Evolutionary conservation across 352 stramenopile genomes (phyloP).

Genomic region (Globisporangium sylvaticum): DNA sequence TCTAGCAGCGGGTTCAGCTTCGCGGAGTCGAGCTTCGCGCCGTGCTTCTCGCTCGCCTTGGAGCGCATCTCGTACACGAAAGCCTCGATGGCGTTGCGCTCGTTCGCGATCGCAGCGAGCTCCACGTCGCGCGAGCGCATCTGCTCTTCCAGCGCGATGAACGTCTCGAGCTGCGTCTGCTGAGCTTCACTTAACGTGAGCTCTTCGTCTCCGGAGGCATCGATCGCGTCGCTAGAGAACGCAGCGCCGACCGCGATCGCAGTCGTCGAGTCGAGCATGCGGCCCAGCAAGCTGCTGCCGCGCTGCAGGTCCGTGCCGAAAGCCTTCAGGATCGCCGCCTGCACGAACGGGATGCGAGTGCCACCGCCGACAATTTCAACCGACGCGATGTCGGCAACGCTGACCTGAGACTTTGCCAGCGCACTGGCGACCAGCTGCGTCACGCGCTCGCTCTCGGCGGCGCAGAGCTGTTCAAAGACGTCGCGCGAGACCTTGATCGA

Average conservation of each 20-base stretch:
- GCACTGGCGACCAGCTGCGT: slow-evolving; percentile 48
- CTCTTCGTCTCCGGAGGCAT: not conserved
- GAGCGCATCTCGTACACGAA: slow-evolving; percentile 90
- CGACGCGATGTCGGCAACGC: slow-evolving; percentile 42
- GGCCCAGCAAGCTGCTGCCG: slow-evolving; percentile 46
- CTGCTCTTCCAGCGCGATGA: slow-evolving; percentile 53
- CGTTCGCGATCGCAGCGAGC: slow-evolving; percentile 65
- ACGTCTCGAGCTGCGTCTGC: slow-evolving; percentile 25
- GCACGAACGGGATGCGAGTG: slow-evolving; percentile 85
- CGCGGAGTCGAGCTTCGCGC: slow-evolving; percentile 60
- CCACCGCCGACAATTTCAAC: slow-evolving; percentile 90
- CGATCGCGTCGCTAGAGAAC: slow-evolving; percentile 30
- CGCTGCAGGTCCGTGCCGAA: slow-evolving; percentile 39
- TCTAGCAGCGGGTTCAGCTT: slow-evolving; percentile 70
- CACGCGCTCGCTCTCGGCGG: slow-evolving; percentile 40
- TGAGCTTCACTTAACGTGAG: slow-evolving; percentile 25
- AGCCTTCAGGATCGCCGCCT: slow-evolving; percentile 64
- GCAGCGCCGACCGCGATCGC: slow-evolving; percentile 78
- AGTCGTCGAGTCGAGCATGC: slow-evolving; percentile 88
- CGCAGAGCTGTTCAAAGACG: slow-evolving; percentile 68
- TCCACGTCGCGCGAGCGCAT: slow-evolving; percentile 74
- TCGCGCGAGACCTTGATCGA: slow-evolving; percentile 68
- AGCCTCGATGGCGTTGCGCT: slow-evolving; percentile 88
- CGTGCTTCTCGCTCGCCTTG: slow-evolving; percentile 67
- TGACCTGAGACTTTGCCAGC: slow-evolving; percentile 41